phyloP scores from a whole-genome alignment of 2,329 filamentous ascomycete species.

The Colletotrichum brevisporum region DNA sequence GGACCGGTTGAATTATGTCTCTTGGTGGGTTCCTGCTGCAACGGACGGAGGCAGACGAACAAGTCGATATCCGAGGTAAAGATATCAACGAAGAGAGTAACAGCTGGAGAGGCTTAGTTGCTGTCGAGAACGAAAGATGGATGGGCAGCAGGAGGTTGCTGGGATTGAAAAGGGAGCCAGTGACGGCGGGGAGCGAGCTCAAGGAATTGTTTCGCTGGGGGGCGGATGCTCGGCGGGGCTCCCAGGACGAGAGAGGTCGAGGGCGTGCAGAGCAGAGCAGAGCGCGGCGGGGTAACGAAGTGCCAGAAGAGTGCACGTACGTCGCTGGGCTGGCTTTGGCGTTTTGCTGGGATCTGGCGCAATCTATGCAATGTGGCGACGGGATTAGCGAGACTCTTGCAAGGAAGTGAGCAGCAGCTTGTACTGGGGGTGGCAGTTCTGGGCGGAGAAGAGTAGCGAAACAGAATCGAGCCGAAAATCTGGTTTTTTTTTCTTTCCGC shows the following conservation, averaged over 20 bases:
- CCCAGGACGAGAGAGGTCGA: constrained; percentile 19
- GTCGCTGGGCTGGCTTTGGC: constrained; percentile 19
- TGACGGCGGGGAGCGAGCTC: constrained; percentile 33
- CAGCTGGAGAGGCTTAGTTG: background rate
- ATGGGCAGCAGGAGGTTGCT: constrained; percentile 23
- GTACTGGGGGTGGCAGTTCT: constrained; percentile 6
- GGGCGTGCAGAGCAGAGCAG: constrained; percentile 17
- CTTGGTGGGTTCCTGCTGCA: background rate
- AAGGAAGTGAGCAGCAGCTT: constrained; percentile 24
- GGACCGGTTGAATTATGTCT: constrained; percentile 14
- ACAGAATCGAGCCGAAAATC: constrained; percentile 5
- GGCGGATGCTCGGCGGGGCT: constrained; percentile 35
- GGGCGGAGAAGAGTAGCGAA: constrained; percentile 2
- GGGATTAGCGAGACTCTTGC: constrained; percentile 32
- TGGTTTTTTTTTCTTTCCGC: constrained; percentile 17
- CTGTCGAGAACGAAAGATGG: constrained; percentile 11
- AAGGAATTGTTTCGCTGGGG: constrained; percentile 40
- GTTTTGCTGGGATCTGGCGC: constrained; percentile 33
- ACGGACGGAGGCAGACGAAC: background rate
- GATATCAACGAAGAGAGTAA: constrained; percentile 6
- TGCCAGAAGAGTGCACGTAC: constrained; percentile 28
- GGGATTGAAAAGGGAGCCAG: constrained; percentile 36
- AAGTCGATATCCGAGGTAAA: constrained; percentile 23
- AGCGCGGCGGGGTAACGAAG: constrained; percentile 33
- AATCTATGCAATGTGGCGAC: constrained; percentile 34